phyloP scores from a whole-genome alignment of 78 protist species.

The Parvularia atlantis region DNA sequence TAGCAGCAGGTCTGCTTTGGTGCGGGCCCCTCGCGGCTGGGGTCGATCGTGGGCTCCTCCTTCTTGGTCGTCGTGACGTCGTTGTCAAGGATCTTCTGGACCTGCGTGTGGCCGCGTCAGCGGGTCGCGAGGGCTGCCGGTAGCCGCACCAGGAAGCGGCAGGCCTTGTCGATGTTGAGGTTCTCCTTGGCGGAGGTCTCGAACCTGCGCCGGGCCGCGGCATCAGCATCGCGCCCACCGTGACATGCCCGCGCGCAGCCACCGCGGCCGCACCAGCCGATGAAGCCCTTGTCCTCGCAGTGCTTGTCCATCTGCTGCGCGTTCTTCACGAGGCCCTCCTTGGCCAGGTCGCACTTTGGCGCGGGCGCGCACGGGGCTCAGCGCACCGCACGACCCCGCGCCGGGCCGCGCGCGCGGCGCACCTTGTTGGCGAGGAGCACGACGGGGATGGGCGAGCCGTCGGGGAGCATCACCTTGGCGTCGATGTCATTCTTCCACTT shows the following conservation, averaged over 20 bases:
- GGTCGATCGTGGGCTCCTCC: no score
- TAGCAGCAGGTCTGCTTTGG: no score
- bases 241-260: background rate
- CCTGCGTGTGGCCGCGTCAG: no score
- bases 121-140: no score
- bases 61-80: background rate
- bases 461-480: conserved; percentile 19
- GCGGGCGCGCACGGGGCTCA: no score
- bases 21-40: no score
- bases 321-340: conserved; percentile 43
- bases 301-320: conserved; percentile 67
- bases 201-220: conserved; percentile 24
- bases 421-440: conserved; percentile 85
- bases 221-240: no score
- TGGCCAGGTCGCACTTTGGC: conserved; percentile 52
- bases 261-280: conserved; percentile 55
- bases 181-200: conserved; percentile 79
- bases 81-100: conserved; percentile 49
- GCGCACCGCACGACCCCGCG: background rate
- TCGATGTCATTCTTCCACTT: conserved; percentile 87
- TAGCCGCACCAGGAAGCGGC: conserved; percentile 57
- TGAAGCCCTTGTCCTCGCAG: conserved; percentile 63
- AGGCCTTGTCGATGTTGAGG: conserved; percentile 63
- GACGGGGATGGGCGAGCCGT: conserved; percentile 67
- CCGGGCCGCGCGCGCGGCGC: no score